Conservation (phyloP, 768 basidiomycete species). For the Calocera viscosa region DNA sequence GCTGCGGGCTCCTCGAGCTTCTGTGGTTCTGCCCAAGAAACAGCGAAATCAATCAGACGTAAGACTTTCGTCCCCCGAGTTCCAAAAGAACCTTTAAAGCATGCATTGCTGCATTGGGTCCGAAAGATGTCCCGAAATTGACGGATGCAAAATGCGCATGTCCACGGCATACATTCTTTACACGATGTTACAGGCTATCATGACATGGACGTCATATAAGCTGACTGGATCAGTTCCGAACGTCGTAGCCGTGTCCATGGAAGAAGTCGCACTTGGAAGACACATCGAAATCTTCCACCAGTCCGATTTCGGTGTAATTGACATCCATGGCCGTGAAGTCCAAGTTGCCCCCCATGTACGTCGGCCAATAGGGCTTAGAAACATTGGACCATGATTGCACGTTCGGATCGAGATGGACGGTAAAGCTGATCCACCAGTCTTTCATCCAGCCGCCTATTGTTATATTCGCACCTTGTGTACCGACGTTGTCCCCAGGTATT, state of each 20-base stretch:
- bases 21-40: too few relatives aligned
- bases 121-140: too few relatives aligned
- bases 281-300: constrained; percentile 2
- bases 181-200: too few relatives aligned
- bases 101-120: too few relatives aligned
- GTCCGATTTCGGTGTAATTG: neutral
- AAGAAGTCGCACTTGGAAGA: neutral
- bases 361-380: neutral
- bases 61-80: too few relatives aligned
- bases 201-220: neutral
- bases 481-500: neutral
- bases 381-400: constrained; percentile 1
- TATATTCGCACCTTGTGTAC: neutral
- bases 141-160: too few relatives aligned
- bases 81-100: too few relatives aligned
- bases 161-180: too few relatives aligned
- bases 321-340: neutral
- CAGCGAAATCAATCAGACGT: too few relatives aligned
- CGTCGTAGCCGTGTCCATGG: neutral
- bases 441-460: neutral
- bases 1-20: too few relatives aligned
- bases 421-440: neutral
- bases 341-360: neutral
- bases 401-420: neutral
- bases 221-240: neutral